These are phyloP conservation scores for Cystobasidiaceae sp. DNA, from an alignment of 1,284 basidiomycete genomes.

Conservation along the genomic window DNA sequence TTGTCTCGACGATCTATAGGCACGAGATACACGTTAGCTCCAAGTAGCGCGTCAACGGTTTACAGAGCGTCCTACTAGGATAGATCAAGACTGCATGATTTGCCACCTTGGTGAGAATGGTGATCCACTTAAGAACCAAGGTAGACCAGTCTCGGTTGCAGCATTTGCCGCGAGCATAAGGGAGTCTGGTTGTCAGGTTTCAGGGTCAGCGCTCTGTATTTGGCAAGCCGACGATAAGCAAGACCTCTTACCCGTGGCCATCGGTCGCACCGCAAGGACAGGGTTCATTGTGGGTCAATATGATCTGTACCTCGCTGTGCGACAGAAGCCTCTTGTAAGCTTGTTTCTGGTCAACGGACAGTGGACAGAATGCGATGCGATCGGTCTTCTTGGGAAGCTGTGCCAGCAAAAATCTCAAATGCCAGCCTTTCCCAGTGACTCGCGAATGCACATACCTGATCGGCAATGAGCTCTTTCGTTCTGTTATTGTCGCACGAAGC, in stretches of 20 bases:
- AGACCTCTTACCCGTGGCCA: slow-evolving; percentile 20
- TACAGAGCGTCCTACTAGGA: slow-evolving; percentile 53
- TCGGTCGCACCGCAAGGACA: slow-evolving; percentile 64
- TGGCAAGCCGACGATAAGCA: neutral
- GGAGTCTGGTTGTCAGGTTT: slow-evolving; percentile 21
- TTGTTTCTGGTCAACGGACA: slow-evolving; percentile 60
- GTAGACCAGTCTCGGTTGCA: slow-evolving; percentile 40
- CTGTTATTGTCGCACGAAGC: too few relatives aligned
- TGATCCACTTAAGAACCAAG: slow-evolving; percentile 55
- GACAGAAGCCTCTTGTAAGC: slow-evolving; percentile 66
- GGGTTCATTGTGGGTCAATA: slow-evolving; percentile 61
- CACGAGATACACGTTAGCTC: slow-evolving; percentile 50
- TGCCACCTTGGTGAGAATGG: slow-evolving; percentile 71
- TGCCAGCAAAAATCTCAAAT: neutral
- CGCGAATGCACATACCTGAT: slow-evolving; percentile 51
- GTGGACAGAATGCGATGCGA: slow-evolving; percentile 80
- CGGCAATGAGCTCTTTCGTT: slow-evolving; percentile 71
- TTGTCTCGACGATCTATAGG: slow-evolving; percentile 52
- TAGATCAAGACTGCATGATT: slow-evolving; percentile 78
- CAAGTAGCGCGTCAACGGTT: too few relatives aligned
- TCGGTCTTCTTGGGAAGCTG: slow-evolving; percentile 71
- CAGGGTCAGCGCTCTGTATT: neutral
- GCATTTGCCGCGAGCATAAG: slow-evolving; percentile 41
- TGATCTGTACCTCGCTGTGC: slow-evolving; percentile 59
- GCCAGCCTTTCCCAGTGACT: too few relatives aligned